Base-by-base conservation (phyloP, 2,329 filamentous ascomycete species). In the Akanthomyces dipterigenus region DNA sequence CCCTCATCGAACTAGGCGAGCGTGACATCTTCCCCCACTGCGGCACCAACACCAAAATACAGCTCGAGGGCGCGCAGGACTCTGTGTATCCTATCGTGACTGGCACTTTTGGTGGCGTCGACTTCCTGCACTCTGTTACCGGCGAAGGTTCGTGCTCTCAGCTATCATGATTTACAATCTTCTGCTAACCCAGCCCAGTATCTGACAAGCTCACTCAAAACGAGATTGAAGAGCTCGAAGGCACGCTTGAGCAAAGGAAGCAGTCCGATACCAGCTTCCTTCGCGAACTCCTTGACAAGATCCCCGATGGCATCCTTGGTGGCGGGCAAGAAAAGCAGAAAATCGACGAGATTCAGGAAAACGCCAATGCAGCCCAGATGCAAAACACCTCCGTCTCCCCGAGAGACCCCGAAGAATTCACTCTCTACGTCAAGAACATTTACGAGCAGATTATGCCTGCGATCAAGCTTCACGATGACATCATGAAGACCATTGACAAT, bases 21-120 rank as follows among this genome's bases (percentile, higher is more conserved):
- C 89, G 91, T 73, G 90, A 87, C 65, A 92, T 96, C 63, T 97
- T 97, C 73, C 91, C 93, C 28, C 92, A 96, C 70, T 90, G 95
- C 60, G 93, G 93, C 40, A 82, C 86, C 62, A 77, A 84, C 67
- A 91, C 91, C n/a, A 78, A 79, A 69, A 78, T 96, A 31, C 78
- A 84, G 50, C 80, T 97, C 31, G 78, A 82, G 38, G 91, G 89
- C 49, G 88, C 84, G 62, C 80, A 81, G 24, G 71, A 80, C 38
- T 70, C 81, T 5, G 90, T 96, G 63, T 96, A 89, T 68, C 93
- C 93, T 7, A 78, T 93, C 64, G 83, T 96, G 49, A 97, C 93
- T 1, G 93, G 93, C 63, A 97, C 93, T 7, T 97, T 97, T 74
- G 93, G 93, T 64, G 93, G 93, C 65, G 93, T 96, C 16, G 93